Percentiles rank a stretch among this genome's conserved stretches.
These are phyloP conservation scores for Geranomyces michiganensis DNA, from an alignment of 192 early-diverging fungal species.

Conservation along the genomic window DNA sequence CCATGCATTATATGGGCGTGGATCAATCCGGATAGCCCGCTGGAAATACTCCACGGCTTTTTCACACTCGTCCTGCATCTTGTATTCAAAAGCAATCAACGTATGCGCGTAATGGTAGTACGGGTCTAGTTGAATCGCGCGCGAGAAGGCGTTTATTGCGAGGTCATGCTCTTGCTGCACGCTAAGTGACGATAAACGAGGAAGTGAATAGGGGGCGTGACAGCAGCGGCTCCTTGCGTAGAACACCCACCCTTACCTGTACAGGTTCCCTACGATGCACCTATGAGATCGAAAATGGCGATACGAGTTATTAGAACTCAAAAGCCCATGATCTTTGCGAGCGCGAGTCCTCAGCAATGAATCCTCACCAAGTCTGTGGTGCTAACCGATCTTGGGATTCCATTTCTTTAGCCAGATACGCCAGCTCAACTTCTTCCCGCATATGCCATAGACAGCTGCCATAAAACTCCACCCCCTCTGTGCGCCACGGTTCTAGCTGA, in stretches of 20 bases:
- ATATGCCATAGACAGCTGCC: slow-evolving; percentile 88
- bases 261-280: slow-evolving; percentile 51
- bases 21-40: slow-evolving; percentile 69
- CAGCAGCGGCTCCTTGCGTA: too few relatives aligned
- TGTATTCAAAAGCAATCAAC: slow-evolving; percentile 81
- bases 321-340: too few relatives aligned
- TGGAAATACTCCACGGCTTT: slow-evolving; percentile 75
- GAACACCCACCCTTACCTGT: too few relatives aligned
- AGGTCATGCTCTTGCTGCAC: slow-evolving; percentile 73
- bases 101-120: slow-evolving; percentile 80
- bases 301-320: too few relatives aligned
- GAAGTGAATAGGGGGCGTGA: too few relatives aligned
- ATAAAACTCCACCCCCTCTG: slow-evolving; percentile 82
- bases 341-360: too few relatives aligned
- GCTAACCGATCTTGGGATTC: slow-evolving; percentile 63
- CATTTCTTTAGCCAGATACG: slow-evolving; percentile 75
- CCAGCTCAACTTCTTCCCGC: slow-evolving; percentile 68
- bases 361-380: slow-evolving; percentile 76
- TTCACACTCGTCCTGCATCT: slow-evolving; percentile 73
- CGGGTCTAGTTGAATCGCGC: slow-evolving; percentile 73
- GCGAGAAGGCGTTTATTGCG: slow-evolving; percentile 75
- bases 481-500: slow-evolving; percentile 68
- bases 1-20: slow-evolving; percentile 84
- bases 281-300: slow-evolving; percentile 8
- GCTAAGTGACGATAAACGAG: too few relatives aligned